These are phyloP conservation scores for Globisporangium emineosum DNA, from an alignment of 352 stramenopile species.

Conservation along the genomic window DNA sequence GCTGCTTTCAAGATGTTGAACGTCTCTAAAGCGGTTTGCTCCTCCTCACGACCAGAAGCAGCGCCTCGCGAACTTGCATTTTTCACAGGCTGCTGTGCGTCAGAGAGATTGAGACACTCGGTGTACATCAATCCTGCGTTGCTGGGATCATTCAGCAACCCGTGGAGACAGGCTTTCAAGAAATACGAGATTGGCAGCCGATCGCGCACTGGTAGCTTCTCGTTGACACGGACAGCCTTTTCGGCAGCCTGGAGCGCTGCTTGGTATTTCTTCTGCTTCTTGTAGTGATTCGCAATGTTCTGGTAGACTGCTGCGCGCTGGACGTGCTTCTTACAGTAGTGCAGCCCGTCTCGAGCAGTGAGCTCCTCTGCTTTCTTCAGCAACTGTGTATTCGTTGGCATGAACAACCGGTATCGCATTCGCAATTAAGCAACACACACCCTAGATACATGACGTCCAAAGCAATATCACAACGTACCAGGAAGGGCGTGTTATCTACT, in stretches of 20 bases:
- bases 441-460: not conserved
- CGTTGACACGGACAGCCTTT: constrained; percentile 62
- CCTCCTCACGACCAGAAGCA: not conserved
- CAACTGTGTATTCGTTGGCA: constrained; percentile 26
- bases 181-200: constrained; percentile 64
- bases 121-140: constrained; percentile 70
- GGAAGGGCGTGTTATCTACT: constrained; percentile 57
- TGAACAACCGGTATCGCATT: not conserved
- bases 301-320: constrained; percentile 63
- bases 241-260: constrained; percentile 51
- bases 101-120: constrained; percentile 39
- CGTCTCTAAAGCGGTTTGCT: constrained; percentile 31
- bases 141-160: constrained; percentile 46
- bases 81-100: constrained; percentile 27
- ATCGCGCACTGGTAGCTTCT: constrained; percentile 47
- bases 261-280: constrained; percentile 74
- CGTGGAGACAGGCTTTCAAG: constrained; percentile 53
- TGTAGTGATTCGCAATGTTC: constrained; percentile 69
- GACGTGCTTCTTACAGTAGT: constrained; percentile 63
- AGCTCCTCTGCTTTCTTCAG: constrained; percentile 69
- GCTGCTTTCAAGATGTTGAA: constrained; percentile 49
- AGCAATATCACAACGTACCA: constrained; percentile 32
- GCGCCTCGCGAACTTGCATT: not conserved
- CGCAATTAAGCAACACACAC: not conserved
- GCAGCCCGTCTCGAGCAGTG: constrained; percentile 46